Conservation (phyloP, 2,329 filamentous ascomycete species). For the Sclerotinia nivalis region DNA sequence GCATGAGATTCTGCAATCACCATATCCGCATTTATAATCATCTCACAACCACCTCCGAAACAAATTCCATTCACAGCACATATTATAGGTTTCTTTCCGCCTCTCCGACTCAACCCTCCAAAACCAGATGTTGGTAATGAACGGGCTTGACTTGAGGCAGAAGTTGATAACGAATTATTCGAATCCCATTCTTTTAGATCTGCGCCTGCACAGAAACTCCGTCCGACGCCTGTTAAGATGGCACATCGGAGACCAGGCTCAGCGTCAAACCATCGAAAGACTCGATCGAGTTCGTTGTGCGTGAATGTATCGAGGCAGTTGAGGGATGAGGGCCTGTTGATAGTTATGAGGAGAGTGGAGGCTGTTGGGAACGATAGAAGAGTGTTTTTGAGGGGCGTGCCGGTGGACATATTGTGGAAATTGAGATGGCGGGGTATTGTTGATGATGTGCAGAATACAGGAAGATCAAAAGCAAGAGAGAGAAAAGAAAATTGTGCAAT, state of each 20-base stretch:
- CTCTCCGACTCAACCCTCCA: slow-evolving; percentile 64
- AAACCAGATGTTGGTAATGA: slow-evolving; percentile 53
- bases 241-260: slow-evolving; percentile 59
- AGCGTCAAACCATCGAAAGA: slow-evolving; percentile 63
- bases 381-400: slow-evolving; percentile 19
- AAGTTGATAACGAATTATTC: slow-evolving; percentile 9
- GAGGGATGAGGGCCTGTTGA: slow-evolving; percentile 59
- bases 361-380: slow-evolving; percentile 50
- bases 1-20: slow-evolving; percentile 62
- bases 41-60: slow-evolving; percentile 76
- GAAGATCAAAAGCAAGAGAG: slow-evolving; percentile 1
- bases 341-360: slow-evolving; percentile 59
- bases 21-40: slow-evolving; percentile 72
- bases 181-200: slow-evolving; percentile 61
- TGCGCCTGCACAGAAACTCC: slow-evolving; percentile 68
- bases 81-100: slow-evolving; percentile 72
- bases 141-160: slow-evolving; percentile 11
- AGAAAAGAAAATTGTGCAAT: slow-evolving; percentile 15
- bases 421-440: slow-evolving; percentile 15
- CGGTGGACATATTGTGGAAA: slow-evolving; percentile 20
- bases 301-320: slow-evolving; percentile 52
- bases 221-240: slow-evolving; percentile 62
- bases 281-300: slow-evolving; percentile 45
- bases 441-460: slow-evolving; percentile 8
- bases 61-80: slow-evolving; percentile 76